Conservation (phyloP, 2,329 filamentous ascomycete species). For the Pyricularia grisea region DNA sequence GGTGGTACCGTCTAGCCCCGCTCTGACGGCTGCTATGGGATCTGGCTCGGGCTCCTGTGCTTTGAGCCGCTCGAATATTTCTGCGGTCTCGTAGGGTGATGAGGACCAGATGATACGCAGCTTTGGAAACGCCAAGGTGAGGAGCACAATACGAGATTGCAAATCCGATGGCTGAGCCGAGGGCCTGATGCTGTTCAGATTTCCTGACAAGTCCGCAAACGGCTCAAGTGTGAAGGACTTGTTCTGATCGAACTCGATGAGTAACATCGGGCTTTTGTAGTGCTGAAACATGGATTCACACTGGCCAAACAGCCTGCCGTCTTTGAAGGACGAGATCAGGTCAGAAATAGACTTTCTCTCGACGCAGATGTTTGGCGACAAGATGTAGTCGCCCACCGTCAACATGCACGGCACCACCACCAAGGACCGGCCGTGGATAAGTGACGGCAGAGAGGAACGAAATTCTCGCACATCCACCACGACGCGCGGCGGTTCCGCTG, state of each 20-base stretch:
- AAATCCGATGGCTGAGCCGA: slow-evolving; percentile 57
- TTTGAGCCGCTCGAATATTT: slow-evolving; percentile 93
- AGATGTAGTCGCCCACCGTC: slow-evolving; percentile 91
- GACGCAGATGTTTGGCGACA: slow-evolving; percentile 83
- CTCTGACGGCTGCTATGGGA: slow-evolving; percentile 73
- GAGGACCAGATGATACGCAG: slow-evolving; percentile 91
- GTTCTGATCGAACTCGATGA: slow-evolving; percentile 97
- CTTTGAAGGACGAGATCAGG: slow-evolving; percentile 82
- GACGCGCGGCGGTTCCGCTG: slow-evolving; percentile 77
- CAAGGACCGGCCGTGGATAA: slow-evolving; percentile 83
- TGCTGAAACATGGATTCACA: slow-evolving; percentile 90
- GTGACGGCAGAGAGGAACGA: slow-evolving; percentile 79
- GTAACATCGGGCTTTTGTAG: slow-evolving; percentile 80
- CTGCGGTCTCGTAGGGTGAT: slow-evolving; percentile 89
- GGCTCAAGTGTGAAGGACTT: slow-evolving; percentile 93
- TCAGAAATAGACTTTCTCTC: slow-evolving; percentile 92
- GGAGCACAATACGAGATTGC: slow-evolving; percentile 82
- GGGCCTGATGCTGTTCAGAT: slow-evolving; percentile 49
- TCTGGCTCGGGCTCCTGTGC: slow-evolving; percentile 84
- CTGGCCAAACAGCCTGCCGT: slow-evolving; percentile 86
- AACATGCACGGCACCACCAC: slow-evolving; percentile 89
- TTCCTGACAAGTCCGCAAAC: slow-evolving; percentile 57
- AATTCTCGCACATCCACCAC: slow-evolving; percentile 97
- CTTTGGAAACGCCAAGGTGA: slow-evolving; percentile 84
- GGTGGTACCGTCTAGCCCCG: slow-evolving; percentile 61